Evolutionary conservation across 352 stramenopile species (phyloP).

Genomic region (Phytophthora pinifolia): DNA sequence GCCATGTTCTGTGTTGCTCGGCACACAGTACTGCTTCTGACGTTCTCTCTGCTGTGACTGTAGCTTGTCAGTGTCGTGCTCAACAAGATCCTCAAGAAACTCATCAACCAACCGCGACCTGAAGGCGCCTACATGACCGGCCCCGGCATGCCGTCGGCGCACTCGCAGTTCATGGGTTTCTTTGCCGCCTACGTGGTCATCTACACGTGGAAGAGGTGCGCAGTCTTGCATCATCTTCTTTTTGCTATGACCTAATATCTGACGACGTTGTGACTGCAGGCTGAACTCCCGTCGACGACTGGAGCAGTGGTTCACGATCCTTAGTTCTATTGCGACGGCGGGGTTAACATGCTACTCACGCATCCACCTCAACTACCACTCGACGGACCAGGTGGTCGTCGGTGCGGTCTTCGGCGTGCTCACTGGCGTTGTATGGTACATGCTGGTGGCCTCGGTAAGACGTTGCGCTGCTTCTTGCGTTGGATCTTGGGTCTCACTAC

Average conservation of each 20-base stretch:
- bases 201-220: constrained; percentile 68
- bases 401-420: constrained; percentile 51
- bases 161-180: constrained; percentile 84
- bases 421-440: constrained; percentile 55
- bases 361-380: constrained; percentile 81
- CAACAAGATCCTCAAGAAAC: constrained; percentile 81
- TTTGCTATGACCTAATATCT: neutral
- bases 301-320: constrained; percentile 69
- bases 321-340: constrained; percentile 42
- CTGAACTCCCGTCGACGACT: constrained; percentile 51
- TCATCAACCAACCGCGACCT: constrained; percentile 69
- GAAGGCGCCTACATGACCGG: constrained; percentile 64
- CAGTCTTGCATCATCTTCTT: neutral
- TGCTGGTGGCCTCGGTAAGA: constrained; percentile 35
- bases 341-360: constrained; percentile 68
- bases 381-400: constrained; percentile 62
- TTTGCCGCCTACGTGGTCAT: constrained; percentile 71
- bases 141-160: constrained; percentile 75
- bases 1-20: too few relatives aligned
- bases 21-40: neutral
- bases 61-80: constrained; percentile 72
- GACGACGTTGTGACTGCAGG: constrained; percentile 21
- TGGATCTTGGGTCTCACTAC: neutral
- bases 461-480: neutral
- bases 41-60: neutral